A percentile compares a stretch with the other conserved stretches of the same genome.
Conservation (phyloP, 306 rosid genomes). For the Medicago arabica region DNA sequence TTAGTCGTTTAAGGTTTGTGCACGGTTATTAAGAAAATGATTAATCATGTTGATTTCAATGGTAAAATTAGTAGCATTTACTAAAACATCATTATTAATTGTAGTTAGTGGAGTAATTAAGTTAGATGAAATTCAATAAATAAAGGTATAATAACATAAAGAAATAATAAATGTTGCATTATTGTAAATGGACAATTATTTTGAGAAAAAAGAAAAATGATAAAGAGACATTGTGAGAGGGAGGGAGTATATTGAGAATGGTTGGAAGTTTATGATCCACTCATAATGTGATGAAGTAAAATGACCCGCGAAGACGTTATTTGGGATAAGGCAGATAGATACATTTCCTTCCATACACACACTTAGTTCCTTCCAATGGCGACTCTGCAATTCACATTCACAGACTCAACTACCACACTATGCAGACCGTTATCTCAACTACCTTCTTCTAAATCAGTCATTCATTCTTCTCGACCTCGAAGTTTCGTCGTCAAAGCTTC, state of each 20-base stretch:
- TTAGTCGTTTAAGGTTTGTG: no score
- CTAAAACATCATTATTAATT: no score
- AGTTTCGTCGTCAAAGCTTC: conserved; percentile 59
- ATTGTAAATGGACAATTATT: no score
- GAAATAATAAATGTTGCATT: no score
- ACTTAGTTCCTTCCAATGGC: conserved; percentile 52
- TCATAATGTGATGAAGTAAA: conserved; percentile 26
- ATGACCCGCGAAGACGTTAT: conserved; percentile 40
- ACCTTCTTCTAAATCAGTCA: conserved; percentile 33
- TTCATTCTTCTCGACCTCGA: conserved; percentile 44
- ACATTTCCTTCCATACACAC: not conserved
- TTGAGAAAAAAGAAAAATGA: no score
- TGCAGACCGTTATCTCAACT: conserved; percentile 55
- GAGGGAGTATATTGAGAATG: no score
- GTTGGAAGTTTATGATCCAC: conserved; percentile 31
- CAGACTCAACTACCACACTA: conserved; percentile 43
- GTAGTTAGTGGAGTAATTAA: no score
- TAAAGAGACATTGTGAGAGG: no score
- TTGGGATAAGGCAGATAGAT: conserved; percentile 54
- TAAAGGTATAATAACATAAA: not conserved
- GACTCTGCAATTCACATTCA: conserved; percentile 65
- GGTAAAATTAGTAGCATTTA: no score
- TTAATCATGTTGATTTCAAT: no score
- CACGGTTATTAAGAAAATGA: no score
- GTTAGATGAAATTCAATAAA: not conserved